A percentile compares a stretch with the other conserved stretches of the same genome.
Evolutionary conservation across 2,329 filamentous ascomycete genomes (phyloP).

Genomic region (Claviceps arundinis): DNA sequence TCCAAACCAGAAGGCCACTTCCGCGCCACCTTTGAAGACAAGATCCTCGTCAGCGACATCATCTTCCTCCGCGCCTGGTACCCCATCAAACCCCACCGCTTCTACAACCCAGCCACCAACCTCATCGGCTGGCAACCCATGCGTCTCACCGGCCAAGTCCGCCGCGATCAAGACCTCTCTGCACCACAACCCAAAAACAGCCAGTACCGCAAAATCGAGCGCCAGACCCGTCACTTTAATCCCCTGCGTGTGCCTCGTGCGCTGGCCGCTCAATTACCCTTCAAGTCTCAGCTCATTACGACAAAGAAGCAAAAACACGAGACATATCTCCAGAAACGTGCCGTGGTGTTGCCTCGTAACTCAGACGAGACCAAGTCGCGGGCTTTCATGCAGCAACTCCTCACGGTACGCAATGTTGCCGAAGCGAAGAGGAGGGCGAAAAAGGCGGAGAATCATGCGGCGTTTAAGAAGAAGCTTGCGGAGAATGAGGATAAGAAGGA

Average conservation of each 20-base stretch:
- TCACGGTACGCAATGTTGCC: conserved; percentile 82
- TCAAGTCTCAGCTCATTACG: conserved; percentile 76
- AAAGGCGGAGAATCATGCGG: conserved; percentile 75
- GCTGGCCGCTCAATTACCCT: conserved; percentile 74
- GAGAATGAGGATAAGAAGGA: conserved; percentile 75
- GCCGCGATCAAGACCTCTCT: conserved; percentile 57
- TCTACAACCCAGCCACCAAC: conserved; percentile 95
- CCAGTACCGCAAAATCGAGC: conserved; percentile 61
- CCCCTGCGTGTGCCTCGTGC: conserved; percentile 62
- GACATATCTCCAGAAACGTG: conserved; percentile 92
- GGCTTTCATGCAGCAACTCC: conserved; percentile 83
- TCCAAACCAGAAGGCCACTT: conserved; percentile 91
- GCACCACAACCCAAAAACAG: conserved; percentile 77
- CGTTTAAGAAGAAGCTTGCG: conserved; percentile 71
- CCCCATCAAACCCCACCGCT: conserved; percentile 84
- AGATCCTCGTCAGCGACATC: conserved; percentile 91
- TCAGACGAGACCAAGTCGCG: conserved; percentile 84
- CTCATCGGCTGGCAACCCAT: conserved; percentile 86
- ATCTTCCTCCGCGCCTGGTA: conserved; percentile 96
- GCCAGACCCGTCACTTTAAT: conserved; percentile 63
- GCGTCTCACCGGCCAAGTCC: conserved; percentile 87
- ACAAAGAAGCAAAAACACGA: conserved; percentile 67
- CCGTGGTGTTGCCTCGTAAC: conserved; percentile 65
- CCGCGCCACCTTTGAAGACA: conserved; percentile 96
- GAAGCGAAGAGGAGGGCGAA: conserved; percentile 68